phyloP scores from a whole-genome alignment of 1,284 basidiomycete genomes.

The Cutaneotrichosporon sp. region DNA sequence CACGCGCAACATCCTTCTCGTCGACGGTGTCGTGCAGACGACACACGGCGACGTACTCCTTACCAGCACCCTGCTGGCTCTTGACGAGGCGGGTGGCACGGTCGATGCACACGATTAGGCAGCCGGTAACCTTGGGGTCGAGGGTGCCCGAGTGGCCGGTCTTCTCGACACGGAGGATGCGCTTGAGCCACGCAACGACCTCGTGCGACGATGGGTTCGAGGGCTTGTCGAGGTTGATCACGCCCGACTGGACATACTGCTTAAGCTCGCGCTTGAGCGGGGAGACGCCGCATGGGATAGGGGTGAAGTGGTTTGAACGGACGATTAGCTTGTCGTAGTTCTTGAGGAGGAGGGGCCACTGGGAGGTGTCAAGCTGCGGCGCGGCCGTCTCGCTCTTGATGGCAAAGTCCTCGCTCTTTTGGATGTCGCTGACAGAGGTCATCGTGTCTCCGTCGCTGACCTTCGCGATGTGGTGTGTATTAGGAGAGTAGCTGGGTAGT shows the following conservation, averaged over 20 bases:
- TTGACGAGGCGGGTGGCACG: conserved; percentile 99
- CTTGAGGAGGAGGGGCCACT: conserved; percentile 97
- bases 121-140: conserved; percentile 98
- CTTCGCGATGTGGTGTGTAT: not conserved
- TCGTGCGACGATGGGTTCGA: conserved; percentile 99
- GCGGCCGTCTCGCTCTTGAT: conserved; percentile 71
- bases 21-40: conserved; percentile 82
- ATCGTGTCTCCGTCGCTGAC: conserved; percentile 17
- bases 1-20: conserved; percentile 81
- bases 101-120: conserved; percentile 98
- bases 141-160: conserved; percentile 94
- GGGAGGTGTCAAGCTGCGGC: conserved; percentile 83
- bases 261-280: conserved; percentile 90
- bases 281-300: conserved; percentile 68
- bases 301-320: conserved; percentile 95
- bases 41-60: conserved; percentile 97
- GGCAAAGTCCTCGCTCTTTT: conserved; percentile 62
- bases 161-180: conserved; percentile 94
- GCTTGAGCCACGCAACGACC: conserved; percentile 96
- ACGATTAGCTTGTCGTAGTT: conserved; percentile 97
- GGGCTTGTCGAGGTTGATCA: conserved; percentile 93
- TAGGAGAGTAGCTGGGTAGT: too few species aligned
- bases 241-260: conserved; percentile 92
- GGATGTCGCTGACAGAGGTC: conserved; percentile 39
- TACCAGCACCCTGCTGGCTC: conserved; percentile 58